Evolutionary conservation across 2,329 filamentous ascomycete genomes (phyloP).

Genomic region (Zalaria obscura): DNA sequence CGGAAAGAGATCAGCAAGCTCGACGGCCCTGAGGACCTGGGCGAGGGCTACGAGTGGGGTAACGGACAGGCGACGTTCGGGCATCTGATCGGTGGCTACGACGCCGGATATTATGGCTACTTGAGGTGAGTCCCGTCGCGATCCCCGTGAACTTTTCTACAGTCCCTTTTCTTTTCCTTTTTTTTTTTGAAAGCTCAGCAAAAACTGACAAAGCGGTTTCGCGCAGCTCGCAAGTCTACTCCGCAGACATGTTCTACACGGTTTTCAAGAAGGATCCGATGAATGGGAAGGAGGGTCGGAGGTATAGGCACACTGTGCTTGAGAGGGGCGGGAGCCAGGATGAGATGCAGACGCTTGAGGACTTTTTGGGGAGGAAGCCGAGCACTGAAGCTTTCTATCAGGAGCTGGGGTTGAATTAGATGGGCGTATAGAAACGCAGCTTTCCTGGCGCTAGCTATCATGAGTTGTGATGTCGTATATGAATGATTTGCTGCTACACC

Average conservation of each 20-base stretch:
- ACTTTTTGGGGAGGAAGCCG: slow-evolving; percentile 65
- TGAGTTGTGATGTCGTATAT: no score
- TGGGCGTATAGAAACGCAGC: no score
- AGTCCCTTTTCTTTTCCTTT: neutral
- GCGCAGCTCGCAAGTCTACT: slow-evolving; percentile 57
- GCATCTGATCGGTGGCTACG: slow-evolving; percentile 72
- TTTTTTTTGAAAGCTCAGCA: slow-evolving; percentile 4
- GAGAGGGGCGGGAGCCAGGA: slow-evolving; percentile 66
- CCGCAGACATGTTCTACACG: slow-evolving; percentile 72
- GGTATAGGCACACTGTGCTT: slow-evolving; percentile 66
- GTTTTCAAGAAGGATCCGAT: slow-evolving; percentile 69
- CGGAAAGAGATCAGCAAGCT: slow-evolving; percentile 58
- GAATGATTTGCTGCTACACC: no score
- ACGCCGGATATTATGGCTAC: slow-evolving; percentile 65
- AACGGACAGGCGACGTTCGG: slow-evolving; percentile 70
- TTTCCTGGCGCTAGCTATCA: no score
- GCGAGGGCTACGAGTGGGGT: slow-evolving; percentile 46
- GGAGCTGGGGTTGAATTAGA: slow-evolving; percentile 46
- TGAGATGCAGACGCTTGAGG: slow-evolving; percentile 66
- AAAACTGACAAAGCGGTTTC: no score
- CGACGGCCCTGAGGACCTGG: slow-evolving; percentile 57
- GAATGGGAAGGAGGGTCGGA: slow-evolving; percentile 56
- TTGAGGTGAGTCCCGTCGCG: slow-evolving; percentile 20
- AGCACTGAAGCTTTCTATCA: slow-evolving; percentile 68
- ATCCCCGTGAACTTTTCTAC: neutral